Evolutionary conservation across 2,329 filamentous ascomycete species (phyloP), one percentile per base, ranked within the genome.

Genomic region (Pseudogymnoascus sp.): DNA sequence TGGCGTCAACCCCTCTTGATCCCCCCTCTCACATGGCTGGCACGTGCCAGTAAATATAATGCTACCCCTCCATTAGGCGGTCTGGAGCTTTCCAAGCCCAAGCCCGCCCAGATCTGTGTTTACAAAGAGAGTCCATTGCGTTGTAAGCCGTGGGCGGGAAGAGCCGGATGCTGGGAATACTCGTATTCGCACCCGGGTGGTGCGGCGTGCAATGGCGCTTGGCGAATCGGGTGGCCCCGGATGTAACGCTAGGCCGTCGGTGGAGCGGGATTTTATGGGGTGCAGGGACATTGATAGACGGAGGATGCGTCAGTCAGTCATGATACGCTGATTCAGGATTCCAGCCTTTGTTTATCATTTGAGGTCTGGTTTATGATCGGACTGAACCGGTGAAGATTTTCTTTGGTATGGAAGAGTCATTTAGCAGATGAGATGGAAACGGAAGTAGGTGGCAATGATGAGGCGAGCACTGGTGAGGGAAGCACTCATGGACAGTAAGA

Each of bases 181-280:
- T 54, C 47, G 29, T 54, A 54, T 54, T 54, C 47, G 47, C 47
- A 21, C 47, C 47, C 47, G 29, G 47, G 17, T 54, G 47, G 29
- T 54, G 47, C 6, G 3, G 5, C 21, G 21, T 21, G 21, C 21
- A 11, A 21, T 33, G 2, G 47, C 47, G 47, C 47, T 54, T 54
- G 47, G 47, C 47, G 47, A 54, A 35, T 54, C 47, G 47, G 47
- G 47, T 7, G 47, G 29, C 7, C 47, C 47, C 47, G 47, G 47
- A 54, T 35, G 13, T 10, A 5, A 54, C 47, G 9, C 26, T 54
- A 13, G 13, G 29, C 29, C 47, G 29, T 33, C 47, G 47, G 47
- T 54, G 47, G 47, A 54, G 35, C 47, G 47, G 47, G n/a, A 11
- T 33, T 33, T 21, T 54, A 13, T 54, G 29, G 26, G 29, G 47